Evolutionary conservation across 2,329 filamentous ascomycete genomes (phyloP).

Genomic region (Dactylellina haptotyla): DNA sequence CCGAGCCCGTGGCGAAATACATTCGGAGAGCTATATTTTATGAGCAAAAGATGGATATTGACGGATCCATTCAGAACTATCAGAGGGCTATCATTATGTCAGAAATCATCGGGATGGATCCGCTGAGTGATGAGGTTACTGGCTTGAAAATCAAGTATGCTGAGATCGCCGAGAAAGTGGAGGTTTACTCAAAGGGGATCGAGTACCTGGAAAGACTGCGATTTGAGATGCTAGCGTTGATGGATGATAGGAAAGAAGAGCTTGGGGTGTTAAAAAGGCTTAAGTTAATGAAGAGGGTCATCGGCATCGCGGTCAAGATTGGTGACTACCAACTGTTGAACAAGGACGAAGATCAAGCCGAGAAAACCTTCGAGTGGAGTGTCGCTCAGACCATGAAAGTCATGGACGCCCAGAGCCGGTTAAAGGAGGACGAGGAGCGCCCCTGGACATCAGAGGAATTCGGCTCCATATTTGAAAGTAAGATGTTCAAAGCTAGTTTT

Average conservation of each 20-base stretch:
- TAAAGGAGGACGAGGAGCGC: slow-evolving; percentile 63
- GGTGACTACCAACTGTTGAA: slow-evolving; percentile 74
- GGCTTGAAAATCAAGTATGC: slow-evolving; percentile 87
- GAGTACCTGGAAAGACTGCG: slow-evolving; percentile 81
- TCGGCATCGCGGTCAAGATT: slow-evolving; percentile 83
- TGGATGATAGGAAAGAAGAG: slow-evolving; percentile 63
- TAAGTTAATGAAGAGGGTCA: slow-evolving; percentile 75
- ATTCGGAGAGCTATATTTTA: slow-evolving; percentile 88
- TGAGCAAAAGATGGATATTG: slow-evolving; percentile 78
- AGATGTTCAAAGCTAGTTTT: slow-evolving; percentile 57
- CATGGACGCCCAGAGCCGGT: slow-evolving; percentile 18
- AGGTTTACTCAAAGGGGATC: slow-evolving; percentile 75
- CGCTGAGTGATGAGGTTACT: slow-evolving; percentile 88
- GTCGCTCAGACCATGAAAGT: slow-evolving; percentile 83
- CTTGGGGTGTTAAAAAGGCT: slow-evolving; percentile 66
- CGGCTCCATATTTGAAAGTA: slow-evolving; percentile 77
- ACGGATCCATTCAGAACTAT: slow-evolving; percentile 84
- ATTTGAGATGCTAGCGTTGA: slow-evolving; percentile 70
- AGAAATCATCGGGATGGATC: slow-evolving; percentile 79
- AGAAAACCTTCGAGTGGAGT: slow-evolving; percentile 79
- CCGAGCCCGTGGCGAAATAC: slow-evolving; percentile 77
- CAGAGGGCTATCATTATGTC: slow-evolving; percentile 79
- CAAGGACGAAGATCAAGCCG: slow-evolving; percentile 68
- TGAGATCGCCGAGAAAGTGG: slow-evolving; percentile 79
- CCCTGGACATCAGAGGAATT: slow-evolving; percentile 71